Conservation (phyloP, 768 basidiomycete species). For the Serendipita indica region DNA sequence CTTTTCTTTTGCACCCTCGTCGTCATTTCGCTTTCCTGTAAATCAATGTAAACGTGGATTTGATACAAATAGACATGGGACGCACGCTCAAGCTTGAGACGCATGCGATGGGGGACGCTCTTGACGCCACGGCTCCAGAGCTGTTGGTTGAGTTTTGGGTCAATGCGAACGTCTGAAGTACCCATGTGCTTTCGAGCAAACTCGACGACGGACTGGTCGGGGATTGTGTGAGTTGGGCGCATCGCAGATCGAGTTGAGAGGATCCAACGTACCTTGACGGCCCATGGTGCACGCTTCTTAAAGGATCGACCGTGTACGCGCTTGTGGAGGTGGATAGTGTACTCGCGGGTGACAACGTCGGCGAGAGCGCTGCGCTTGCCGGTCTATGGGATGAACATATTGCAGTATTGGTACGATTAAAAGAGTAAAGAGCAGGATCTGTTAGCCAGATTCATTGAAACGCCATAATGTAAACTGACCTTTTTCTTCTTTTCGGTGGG, state of each 20-base stretch:
- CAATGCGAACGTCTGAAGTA: slow-evolving; percentile 82
- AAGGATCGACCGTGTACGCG: slow-evolving; percentile 82
- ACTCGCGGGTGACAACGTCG: slow-evolving; percentile 96
- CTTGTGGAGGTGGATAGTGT: slow-evolving; percentile 98
- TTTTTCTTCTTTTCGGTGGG: slow-evolving; percentile 1
- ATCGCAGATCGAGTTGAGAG: not conserved
- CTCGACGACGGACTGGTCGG: slow-evolving; percentile 47
- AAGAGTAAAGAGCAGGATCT: not conserved
- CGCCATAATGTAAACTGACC: not conserved
- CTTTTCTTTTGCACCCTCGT: slow-evolving; percentile 97
- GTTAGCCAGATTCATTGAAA: not conserved
- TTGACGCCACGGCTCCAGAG: slow-evolving; percentile 91
- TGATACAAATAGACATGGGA: slow-evolving; percentile 15
- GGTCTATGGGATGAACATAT: slow-evolving; percentile 26
- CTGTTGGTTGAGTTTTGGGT: slow-evolving; percentile 85
- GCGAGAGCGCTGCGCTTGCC: slow-evolving; percentile 93
- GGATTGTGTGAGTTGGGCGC: not conserved
- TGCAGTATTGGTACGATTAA: not conserved
- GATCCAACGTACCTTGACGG: slow-evolving; percentile 44
- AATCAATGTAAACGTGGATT: not conserved
- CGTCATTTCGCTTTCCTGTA: slow-evolving; percentile 92
- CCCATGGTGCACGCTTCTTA: slow-evolving; percentile 96
- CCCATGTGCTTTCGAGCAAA: slow-evolving; percentile 96
- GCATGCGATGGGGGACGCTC: slow-evolving; percentile 79
- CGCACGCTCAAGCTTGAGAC: slow-evolving; percentile 81